A percentile compares a stretch with the other conserved stretches of the same genome.
phyloP scores from a whole-genome alignment of 768 basidiomycete species.

The Naganishia randhawae region DNA sequence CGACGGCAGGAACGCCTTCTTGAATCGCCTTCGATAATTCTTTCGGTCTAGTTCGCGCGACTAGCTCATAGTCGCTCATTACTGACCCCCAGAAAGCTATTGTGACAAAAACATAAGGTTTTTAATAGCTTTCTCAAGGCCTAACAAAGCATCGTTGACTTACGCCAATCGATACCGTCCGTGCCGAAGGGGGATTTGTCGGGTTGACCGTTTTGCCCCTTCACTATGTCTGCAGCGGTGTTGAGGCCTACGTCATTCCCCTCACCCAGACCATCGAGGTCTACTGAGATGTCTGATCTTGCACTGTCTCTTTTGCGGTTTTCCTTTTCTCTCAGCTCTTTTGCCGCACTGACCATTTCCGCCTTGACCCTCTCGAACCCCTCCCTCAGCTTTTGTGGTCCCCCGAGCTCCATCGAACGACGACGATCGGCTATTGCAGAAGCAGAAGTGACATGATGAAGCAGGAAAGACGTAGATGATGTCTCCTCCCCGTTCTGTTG shows the following conservation, averaged over 20 bases:
- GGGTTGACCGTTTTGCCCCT: not conserved
- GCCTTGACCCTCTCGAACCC: constrained; percentile 45
- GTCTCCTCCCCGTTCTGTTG: not conserved
- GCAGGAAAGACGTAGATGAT: constrained; percentile 10
- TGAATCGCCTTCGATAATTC: constrained; percentile 85
- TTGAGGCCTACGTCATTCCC: not conserved
- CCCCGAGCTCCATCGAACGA: constrained; percentile 40
- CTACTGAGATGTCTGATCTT: not conserved
- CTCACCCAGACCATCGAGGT: not conserved
- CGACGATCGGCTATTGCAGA: constrained; percentile 39
- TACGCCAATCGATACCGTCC: constrained; percentile 23
- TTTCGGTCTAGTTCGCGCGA: constrained; percentile 73
- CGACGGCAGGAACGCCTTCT: constrained; percentile 80
- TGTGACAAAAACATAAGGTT: not conserved
- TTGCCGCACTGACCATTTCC: constrained; percentile 45
- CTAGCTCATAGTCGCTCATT: constrained; percentile 85
- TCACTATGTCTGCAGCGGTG: not conserved
- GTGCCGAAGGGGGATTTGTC: not conserved
- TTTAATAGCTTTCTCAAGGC: not conserved
- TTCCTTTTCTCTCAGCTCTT: constrained; percentile 41
- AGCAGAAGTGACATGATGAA: constrained; percentile 31
- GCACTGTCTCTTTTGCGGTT: not conserved
- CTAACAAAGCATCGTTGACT: not conserved
- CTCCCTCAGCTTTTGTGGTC: constrained; percentile 37
- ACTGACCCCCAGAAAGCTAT: constrained; percentile 81